Percentiles rank a stretch among this genome's conserved stretches.
These are phyloP conservation scores for Nothophytophthora sp. DNA, from an alignment of 352 stramenopile genomes.

Conservation along the genomic window DNA sequence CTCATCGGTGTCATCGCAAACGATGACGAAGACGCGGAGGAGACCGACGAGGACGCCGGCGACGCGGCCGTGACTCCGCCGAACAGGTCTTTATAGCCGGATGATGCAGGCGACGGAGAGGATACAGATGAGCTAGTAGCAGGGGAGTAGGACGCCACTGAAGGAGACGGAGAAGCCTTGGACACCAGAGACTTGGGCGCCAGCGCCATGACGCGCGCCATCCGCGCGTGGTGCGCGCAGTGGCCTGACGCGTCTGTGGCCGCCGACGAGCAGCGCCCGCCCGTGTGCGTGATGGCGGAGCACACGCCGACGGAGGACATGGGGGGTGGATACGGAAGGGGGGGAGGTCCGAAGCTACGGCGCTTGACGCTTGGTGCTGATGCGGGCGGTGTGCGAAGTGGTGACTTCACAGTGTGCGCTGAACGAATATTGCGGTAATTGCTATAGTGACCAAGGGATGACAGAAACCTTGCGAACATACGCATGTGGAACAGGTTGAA, in stretches of 20 bases:
- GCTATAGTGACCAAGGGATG: too few species aligned
- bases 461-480: too few species aligned
- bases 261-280: constrained; percentile 55
- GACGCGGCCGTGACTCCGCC: neutral
- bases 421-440: too few species aligned
- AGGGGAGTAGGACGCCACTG: neutral
- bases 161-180: constrained; percentile 6
- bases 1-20: constrained; percentile 21
- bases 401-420: too few species aligned
- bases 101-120: constrained; percentile 3
- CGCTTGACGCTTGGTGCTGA: too few species aligned
- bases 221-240: constrained; percentile 79
- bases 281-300: constrained; percentile 64
- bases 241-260: constrained; percentile 41
- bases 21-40: constrained; percentile 25
- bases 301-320: constrained; percentile 23
- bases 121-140: constrained; percentile 1
- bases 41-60: constrained; percentile 12
- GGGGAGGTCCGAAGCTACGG: too few species aligned
- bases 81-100: neutral
- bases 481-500: too few species aligned
- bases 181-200: constrained; percentile 49
- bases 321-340: neutral
- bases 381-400: too few species aligned
- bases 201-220: constrained; percentile 79